Conservation (phyloP, 495 filamentous ascomycete genomes). For the Neurospora sp. region DNA sequence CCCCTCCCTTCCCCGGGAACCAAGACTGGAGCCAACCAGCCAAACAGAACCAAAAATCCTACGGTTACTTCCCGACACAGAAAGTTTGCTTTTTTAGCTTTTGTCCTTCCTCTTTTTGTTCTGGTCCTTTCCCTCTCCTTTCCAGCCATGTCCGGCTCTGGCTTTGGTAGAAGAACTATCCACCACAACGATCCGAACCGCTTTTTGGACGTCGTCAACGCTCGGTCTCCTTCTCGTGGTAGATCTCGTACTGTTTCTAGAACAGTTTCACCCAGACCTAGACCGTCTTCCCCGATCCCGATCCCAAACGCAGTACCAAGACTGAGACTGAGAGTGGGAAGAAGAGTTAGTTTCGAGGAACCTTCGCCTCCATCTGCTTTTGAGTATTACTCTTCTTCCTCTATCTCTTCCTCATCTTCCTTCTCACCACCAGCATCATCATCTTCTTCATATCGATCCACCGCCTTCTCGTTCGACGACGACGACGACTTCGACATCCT, state of each 20-base stretch:
- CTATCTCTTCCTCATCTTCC: background rate
- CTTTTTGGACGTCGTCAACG: background rate
- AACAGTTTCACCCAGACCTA: background rate
- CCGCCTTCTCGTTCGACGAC: background rate
- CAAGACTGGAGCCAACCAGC: background rate
- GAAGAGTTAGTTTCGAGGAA: background rate
- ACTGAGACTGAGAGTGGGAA: background rate
- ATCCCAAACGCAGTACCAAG: background rate
- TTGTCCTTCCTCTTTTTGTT: background rate
- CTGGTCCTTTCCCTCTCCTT: background rate
- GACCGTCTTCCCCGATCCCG: background rate
- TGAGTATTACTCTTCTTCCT: background rate
- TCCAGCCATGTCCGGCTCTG: background rate
- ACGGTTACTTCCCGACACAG: background rate
- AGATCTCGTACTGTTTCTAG: background rate
- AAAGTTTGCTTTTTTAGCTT: background rate
- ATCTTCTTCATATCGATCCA: background rate
- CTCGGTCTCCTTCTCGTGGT: background rate
- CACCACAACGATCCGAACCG: background rate
- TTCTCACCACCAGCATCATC: background rate
- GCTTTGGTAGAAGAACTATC: background rate
- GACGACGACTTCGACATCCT: background rate
- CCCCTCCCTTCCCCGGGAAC: background rate
- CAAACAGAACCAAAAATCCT: background rate
- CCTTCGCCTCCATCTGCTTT: background rate